Base-by-base conservation (phyloP, 2,329 filamentous ascomycete genomes). In the Canariomyces notabilis region DNA sequence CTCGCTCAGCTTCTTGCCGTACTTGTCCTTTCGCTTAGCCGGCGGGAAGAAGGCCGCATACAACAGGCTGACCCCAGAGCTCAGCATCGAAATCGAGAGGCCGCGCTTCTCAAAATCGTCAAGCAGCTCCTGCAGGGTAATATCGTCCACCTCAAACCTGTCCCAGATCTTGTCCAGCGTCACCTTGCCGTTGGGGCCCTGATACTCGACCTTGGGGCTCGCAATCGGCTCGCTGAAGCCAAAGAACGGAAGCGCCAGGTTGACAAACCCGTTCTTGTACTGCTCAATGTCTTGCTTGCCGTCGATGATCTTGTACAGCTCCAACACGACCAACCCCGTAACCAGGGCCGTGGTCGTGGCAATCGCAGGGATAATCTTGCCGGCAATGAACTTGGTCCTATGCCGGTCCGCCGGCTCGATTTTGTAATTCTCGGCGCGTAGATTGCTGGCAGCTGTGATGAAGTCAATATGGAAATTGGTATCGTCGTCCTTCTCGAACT, bases 311-410 rank as follows among this genome's bases (percentile, higher is more conserved):
- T 98, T 98, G 83, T 88, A 96, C 38, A 97, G 72, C 72, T 98
- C 93, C 37, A 98, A 73, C 14, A 94, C 79, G 43, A 98, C 89
- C 37, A 98, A 76, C 48, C 93, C 93, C 2, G 93, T 98, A 11
- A 97, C 91, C 48, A 98, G 75, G 3, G 93, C 91, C 2, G 93
- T 98, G 0, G 93, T 97, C 3, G 93, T 98, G 36, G 93, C 93
- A 67, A 98, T 98, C 37, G 93, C 93, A 18, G 93, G 93, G 56
- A 98, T 98, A 58, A 98, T 98, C 79, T 98, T 98, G 66, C 93
- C 93, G 23, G 93, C 94, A 64, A 98, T 98, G 69, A 98, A 97
- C 75, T 98, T 98, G 52, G 91, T 98, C 82, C 93, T 95, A 77
- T 96, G 93, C 52, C 89, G 80, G 63, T 98, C 91, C 1, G 93